These are phyloP conservation scores for Isoetes engelmannii DNA, from an alignment of 83 land plant genomes.

Conservation along the genomic window DNA sequence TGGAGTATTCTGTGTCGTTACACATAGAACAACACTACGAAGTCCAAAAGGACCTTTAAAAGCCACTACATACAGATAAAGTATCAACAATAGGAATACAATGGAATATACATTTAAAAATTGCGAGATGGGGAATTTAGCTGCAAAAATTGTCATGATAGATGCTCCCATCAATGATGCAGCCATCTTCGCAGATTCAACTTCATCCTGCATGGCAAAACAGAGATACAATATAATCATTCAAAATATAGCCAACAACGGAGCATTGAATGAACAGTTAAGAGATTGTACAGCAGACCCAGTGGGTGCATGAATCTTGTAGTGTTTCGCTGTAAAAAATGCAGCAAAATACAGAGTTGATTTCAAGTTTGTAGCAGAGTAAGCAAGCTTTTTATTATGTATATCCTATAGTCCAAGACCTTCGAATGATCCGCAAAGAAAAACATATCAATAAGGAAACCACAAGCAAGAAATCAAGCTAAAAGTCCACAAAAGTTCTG, in stretches of 20 bases:
- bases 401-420: too few species aligned
- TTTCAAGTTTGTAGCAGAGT: too few species aligned
- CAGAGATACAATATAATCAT: background rate
- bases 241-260: background rate
- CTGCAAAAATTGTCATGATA: conserved; percentile 30
- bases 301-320: too few species aligned
- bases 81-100: background rate
- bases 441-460: too few species aligned
- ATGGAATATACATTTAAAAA: background rate
- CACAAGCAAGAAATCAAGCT: too few species aligned
- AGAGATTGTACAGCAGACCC: too few species aligned
- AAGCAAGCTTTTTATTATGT: too few species aligned
- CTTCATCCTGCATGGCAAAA: conserved; percentile 43
- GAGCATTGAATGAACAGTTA: too few species aligned
- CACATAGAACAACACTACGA: background rate
- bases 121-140: conserved; percentile 10
- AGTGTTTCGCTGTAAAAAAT: too few species aligned
- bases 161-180: conserved; percentile 50
- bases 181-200: conserved; percentile 47
- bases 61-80: conserved; percentile 2
- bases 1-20: background rate
- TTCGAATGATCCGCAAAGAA: too few species aligned
- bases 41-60: background rate
- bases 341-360: too few species aligned
- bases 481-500: too few species aligned